phyloP scores from a whole-genome alignment of 305 asterid species.

The Fraxinus paxiana region DNA sequence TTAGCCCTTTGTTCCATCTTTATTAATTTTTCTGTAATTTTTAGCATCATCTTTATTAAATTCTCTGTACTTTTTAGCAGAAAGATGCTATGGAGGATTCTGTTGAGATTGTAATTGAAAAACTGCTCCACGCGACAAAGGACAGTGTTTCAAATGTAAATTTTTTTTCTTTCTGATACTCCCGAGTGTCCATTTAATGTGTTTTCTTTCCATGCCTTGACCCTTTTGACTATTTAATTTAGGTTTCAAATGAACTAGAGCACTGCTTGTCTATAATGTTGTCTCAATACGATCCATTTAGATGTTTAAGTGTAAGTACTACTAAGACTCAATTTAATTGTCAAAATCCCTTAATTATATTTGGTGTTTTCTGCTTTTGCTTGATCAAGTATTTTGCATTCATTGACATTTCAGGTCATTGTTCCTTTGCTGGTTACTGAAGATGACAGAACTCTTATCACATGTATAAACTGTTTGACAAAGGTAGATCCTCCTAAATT shows the following conservation, averaged over 20 bases:
- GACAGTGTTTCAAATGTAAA: constrained; percentile 71
- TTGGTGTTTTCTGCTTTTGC: not conserved
- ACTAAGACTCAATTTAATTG: not conserved
- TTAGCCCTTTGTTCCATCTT: constrained; percentile 10
- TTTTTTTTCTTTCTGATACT: constrained; percentile 19
- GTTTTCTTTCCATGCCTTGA: constrained; percentile 20
- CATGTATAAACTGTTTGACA: constrained; percentile 48
- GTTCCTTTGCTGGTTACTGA: constrained; percentile 51
- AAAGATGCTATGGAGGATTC: constrained; percentile 94
- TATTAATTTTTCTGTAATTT: constrained; percentile 1
- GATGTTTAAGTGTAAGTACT: constrained; percentile 83
- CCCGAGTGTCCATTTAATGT: not conserved
- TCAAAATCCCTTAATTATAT: not conserved
- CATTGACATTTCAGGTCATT: constrained; percentile 58
- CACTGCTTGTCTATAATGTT: constrained; percentile 75
- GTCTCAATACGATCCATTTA: constrained; percentile 75
- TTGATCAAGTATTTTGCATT: constrained; percentile 8
- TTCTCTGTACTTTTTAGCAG: constrained; percentile 34
- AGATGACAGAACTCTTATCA: constrained; percentile 51
- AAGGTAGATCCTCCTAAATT: constrained; percentile 31
- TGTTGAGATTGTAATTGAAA: constrained; percentile 80
- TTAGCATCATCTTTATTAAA: constrained; percentile 25
- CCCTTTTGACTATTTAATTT: constrained; percentile 24
- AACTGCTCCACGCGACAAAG: constrained; percentile 74
- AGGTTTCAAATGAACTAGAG: constrained; percentile 87